Conservation (phyloP, 2,329 filamentous ascomycete species). For the Venturia oleaginea region DNA sequence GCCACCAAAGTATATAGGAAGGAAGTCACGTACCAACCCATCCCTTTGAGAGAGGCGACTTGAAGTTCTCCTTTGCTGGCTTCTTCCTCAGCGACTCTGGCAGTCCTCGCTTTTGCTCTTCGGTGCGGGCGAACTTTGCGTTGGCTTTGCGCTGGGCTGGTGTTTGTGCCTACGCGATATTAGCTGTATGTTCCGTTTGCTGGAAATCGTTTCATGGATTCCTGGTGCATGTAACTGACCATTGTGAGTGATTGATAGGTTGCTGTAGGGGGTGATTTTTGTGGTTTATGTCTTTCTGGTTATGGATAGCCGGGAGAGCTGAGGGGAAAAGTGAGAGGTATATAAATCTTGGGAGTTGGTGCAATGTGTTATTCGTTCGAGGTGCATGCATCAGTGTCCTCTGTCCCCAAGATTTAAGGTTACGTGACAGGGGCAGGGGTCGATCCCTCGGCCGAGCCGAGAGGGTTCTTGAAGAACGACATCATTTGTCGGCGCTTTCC, state of each 20-base stretch:
- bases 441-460: neutral
- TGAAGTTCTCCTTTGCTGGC: constrained; percentile 38
- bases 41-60: constrained; percentile 45
- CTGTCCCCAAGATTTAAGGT: neutral
- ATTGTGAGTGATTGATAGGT: neutral
- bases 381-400: neutral
- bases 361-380: neutral
- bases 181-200: neutral
- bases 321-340: neutral
- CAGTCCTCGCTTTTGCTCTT: constrained; percentile 68
- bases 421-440: neutral
- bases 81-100: constrained; percentile 39
- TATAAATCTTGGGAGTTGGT: neutral
- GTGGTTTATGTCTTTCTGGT: neutral
- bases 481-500: neutral
- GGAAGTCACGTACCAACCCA: constrained; percentile 48
- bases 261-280: neutral
- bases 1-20: neutral
- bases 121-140: constrained; percentile 64
- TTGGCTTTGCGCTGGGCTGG: constrained; percentile 75
- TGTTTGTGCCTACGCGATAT: constrained; percentile 59
- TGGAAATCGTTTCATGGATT: no score
- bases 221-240: neutral
- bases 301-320: neutral
- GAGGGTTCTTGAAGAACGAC: neutral